A percentile compares a stretch with the other conserved stretches of the same genome.
Evolutionary conservation across 2,329 filamentous ascomycete species (phyloP).

Genomic region (Ophiostoma novo-ulmi): DNA sequence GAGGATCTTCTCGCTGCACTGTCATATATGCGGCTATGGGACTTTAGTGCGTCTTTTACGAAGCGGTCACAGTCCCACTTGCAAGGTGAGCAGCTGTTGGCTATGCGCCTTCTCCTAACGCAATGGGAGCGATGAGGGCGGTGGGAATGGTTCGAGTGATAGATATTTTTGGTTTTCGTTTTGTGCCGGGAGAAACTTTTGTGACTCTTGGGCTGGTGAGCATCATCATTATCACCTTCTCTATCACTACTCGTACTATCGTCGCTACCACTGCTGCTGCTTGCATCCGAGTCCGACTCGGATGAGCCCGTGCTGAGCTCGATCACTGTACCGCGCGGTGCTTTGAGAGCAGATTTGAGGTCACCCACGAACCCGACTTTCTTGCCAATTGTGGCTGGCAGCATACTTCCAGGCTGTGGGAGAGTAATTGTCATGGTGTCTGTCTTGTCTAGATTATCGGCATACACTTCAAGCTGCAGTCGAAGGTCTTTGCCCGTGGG

Average conservation of each 20-base stretch:
- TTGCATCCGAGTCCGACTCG: not conserved
- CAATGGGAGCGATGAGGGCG: not conserved
- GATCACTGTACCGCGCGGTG: not conserved
- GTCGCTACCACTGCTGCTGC: not conserved
- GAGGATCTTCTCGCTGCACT: not conserved
- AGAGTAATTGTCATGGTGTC: not conserved
- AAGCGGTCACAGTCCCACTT: not conserved
- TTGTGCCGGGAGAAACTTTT: not conserved
- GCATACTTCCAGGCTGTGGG: not conserved
- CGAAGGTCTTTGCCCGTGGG: not conserved
- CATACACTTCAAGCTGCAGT: not conserved
- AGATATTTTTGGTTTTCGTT: not conserved
- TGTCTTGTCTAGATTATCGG: not conserved
- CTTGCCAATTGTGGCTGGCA: not conserved
- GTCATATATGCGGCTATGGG: not conserved
- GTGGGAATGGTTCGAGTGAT: not conserved
- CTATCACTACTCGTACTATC: not conserved
- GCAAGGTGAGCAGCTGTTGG: not conserved
- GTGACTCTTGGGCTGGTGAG: not conserved
- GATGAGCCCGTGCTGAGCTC: not conserved
- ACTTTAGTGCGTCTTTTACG: not conserved
- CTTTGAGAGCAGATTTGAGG: not conserved
- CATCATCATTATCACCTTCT: not conserved
- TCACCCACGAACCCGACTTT: not conserved
- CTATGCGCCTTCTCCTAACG: too few relatives aligned